A percentile compares a stretch with the other conserved stretches of the same genome.
Conservation (phyloP, 805 yeast genomes). For the Kuraishia floccosa region DNA sequence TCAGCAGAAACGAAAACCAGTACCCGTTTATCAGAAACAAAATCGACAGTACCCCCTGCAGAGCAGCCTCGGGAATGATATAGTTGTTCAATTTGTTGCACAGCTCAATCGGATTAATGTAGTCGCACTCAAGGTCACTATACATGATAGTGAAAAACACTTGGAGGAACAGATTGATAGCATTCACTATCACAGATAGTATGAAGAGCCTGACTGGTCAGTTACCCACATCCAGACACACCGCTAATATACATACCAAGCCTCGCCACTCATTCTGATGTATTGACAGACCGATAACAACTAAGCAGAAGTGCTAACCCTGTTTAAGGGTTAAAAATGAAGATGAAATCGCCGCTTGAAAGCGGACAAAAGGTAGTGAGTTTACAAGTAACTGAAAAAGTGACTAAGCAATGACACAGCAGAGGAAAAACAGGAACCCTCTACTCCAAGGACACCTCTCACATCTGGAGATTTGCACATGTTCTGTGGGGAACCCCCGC, state of each 20-base stretch:
- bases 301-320: too few species aligned
- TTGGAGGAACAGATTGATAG: conserved; percentile 80
- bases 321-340: too few species aligned
- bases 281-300: neutral
- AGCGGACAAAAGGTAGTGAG: too few species aligned
- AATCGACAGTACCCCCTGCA: conserved; percentile 62
- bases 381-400: too few species aligned
- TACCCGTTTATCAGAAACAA: conserved; percentile 78
- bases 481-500: too few species aligned
- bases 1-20: conserved; percentile 82
- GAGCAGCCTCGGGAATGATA: conserved; percentile 80
- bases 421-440: too few species aligned
- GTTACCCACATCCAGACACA: too few species aligned
- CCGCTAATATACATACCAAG: conserved; percentile 29
- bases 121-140: conserved; percentile 91
- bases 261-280: conserved; percentile 31
- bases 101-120: conserved; percentile 93
- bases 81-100: conserved; percentile 87
- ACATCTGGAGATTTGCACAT: too few species aligned
- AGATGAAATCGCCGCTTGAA: too few species aligned
- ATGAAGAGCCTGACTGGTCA: conserved; percentile 40
- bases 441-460: too few species aligned
- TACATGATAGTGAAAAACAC: conserved; percentile 93
- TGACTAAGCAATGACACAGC: too few species aligned
- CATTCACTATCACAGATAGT: conserved; percentile 73